Base-by-base conservation (phyloP, 306 rosid genomes). In the Oemleria cerasiformis region DNA sequence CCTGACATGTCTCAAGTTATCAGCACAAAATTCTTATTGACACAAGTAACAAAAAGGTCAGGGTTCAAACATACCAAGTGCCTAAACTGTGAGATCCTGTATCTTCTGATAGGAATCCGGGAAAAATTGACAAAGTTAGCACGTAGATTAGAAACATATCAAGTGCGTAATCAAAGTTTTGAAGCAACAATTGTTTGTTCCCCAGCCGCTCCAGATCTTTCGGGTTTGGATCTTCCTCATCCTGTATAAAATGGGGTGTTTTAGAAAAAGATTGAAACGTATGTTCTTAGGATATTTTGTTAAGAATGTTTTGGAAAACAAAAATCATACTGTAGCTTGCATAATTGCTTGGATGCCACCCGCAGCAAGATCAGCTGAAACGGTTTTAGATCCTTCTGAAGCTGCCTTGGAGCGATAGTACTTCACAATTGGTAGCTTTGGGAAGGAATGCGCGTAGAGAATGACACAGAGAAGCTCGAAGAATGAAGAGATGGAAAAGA, bases 31-130 rank as follows among this genome's bases (percentile, higher is more conserved):
- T 49, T 16, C 8, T 49, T 13, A 14, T 20, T 20, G 60, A 16
- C 30, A 21, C 14, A 21, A 9, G 36, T 20, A 21, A 54, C 55
- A 30, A 30, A 30, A 30, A 30, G 8, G 11, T 45, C 11, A 3
- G 49, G 21, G 34, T 55, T 56, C 7, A 56, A 8, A 43, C 84
- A 54, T 83, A 91, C 98, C 98, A 93, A 12, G 85, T 36, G 23
- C 98, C 97, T 73, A 91, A 75, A 69, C 91, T 77, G 78, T 93
- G 96, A 47, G 79, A 54, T 70, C 97, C 96, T 5, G 97, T 93
- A 70, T 93, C 98, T 78, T 93, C 98, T 40, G 92, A 88, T 76
- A 90, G 74, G 88, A 93, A 93, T 72, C 98, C 98, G 25, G 98
- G 96, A 78, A 88, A 93, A 62, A 89, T 91, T 49, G 97, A 87